phyloP scores from a whole-genome alignment of 257 asterid species.

The Nyctanthes arbortristis region DNA sequence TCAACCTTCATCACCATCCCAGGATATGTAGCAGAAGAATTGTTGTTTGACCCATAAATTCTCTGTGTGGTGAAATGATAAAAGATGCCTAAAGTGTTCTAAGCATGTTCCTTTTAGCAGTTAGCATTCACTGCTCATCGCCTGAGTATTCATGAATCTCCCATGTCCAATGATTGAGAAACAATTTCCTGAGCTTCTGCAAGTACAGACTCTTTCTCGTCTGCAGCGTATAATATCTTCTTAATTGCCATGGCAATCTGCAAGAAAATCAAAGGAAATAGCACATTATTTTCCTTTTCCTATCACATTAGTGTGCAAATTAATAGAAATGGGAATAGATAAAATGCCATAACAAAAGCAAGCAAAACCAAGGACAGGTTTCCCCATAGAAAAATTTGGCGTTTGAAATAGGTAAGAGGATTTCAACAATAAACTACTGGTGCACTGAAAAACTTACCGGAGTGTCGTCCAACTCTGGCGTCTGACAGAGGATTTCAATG shows the following conservation, averaged over 20 bases:
- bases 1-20: neutral
- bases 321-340: too few relatives aligned
- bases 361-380: too few relatives aligned
- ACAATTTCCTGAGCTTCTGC: constrained; percentile 77
- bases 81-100: too few relatives aligned
- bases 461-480: constrained; percentile 54
- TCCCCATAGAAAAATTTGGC: too few relatives aligned
- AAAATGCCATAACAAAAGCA: too few relatives aligned
- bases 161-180: constrained; percentile 30
- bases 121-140: constrained; percentile 26
- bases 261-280: constrained; percentile 19
- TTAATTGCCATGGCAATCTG: constrained; percentile 72
- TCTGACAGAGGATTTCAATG: constrained; percentile 81
- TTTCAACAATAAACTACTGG: too few relatives aligned
- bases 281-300: too few relatives aligned
- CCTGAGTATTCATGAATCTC: constrained; percentile 33
- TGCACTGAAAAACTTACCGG: constrained; percentile 44
- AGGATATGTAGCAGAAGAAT: neutral
- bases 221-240: constrained; percentile 77
- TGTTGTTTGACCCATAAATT: too few relatives aligned
- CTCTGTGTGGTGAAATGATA: neutral
- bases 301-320: too few relatives aligned
- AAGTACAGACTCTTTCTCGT: constrained; percentile 67
- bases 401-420: too few relatives aligned
- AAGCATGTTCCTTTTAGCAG: neutral